Evolutionary conservation across 75 land plant species (phyloP), one percentile per base, ranked within the genome.

Genomic region (Ceratopteris richardii): DNA sequence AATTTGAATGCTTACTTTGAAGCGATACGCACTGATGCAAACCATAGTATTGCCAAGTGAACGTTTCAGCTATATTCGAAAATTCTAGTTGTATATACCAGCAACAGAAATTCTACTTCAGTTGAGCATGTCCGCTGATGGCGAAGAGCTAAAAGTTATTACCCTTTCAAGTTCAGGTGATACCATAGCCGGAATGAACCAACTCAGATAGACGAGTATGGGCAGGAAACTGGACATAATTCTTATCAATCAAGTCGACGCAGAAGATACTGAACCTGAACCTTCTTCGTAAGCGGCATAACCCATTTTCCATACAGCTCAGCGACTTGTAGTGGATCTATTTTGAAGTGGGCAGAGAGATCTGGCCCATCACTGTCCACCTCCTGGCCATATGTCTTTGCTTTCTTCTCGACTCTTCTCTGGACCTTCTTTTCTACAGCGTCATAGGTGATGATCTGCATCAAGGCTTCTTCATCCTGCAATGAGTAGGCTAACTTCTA

Each of bases 251-350:
- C 98, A 60, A 94, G 70, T 33, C 98, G 79, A 17, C 85, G 70
- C 12, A 94, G 70, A 46, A 94, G 71, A 70, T 94, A 94, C 21
- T 79, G 71, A 20, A 94, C 83, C 52, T 94, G 88, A 31, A 94
- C 98, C 61, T 78, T 64, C 64, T 94, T 94, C 6, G 98, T 94
- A n/a, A 94, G 63, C 54, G 98, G 98, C 90, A 94, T 94, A 63
- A 94, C 80, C 91, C 96, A 94, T 4, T 81, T 77, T 16, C 87
- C 83, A 64, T 94, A 94, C 5, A 94, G 78, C 14, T 80, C 59
- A 18, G 79, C 90, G 37, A 85, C 87, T 31, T 86, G 58, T 25
- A 74, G 63, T 33, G 98, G 96, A 13, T 73, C 61, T 21, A 91
- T 86, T 57, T 90, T 87, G 70, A 75, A 85, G 0, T 50, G 63